phyloP scores from a whole-genome alignment of 2,329 filamentous ascomycete genomes.

The Alternaria viburni region DNA sequence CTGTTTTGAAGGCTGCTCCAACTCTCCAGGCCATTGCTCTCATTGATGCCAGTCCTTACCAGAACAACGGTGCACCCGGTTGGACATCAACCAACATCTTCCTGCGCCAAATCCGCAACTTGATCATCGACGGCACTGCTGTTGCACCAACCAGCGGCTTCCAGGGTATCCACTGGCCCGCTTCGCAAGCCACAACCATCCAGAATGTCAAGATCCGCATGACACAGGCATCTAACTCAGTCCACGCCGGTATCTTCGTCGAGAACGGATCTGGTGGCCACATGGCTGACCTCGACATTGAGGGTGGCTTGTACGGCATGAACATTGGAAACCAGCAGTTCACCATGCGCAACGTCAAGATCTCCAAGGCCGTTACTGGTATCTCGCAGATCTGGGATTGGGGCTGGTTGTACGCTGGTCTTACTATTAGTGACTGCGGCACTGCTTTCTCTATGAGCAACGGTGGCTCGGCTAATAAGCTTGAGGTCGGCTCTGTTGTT shows the following conservation, averaged over 20 bases:
- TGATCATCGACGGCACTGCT: conserved; percentile 64
- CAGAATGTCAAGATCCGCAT: conserved; percentile 56
- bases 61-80: conserved; percentile 46
- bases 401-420: conserved; percentile 62
- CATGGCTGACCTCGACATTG: conserved; percentile 55
- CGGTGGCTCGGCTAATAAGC: conserved; percentile 33
- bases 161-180: conserved; percentile 57
- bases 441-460: conserved; percentile 61
- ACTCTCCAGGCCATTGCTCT: conserved; percentile 63
- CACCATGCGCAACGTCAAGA: conserved; percentile 64
- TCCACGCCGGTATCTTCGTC: conserved; percentile 57
- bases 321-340: conserved; percentile 60
- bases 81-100: conserved; percentile 67
- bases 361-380: conserved; percentile 59
- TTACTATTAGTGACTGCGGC: conserved; percentile 60
- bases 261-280: conserved; percentile 56
- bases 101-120: conserved; percentile 69
- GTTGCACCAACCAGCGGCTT: conserved; percentile 55
- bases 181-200: conserved; percentile 55
- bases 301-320: conserved; percentile 52
- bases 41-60: conserved; percentile 64
- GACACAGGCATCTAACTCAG: conserved; percentile 51
- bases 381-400: conserved; percentile 67
- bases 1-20: conserved; percentile 61
- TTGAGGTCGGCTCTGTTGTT: conserved; percentile 61